Percentiles rank a stretch among this genome's conserved stretches.
Conservation (phyloP, 2,329 filamentous ascomycete species). For the Fusarium zealandicum region DNA sequence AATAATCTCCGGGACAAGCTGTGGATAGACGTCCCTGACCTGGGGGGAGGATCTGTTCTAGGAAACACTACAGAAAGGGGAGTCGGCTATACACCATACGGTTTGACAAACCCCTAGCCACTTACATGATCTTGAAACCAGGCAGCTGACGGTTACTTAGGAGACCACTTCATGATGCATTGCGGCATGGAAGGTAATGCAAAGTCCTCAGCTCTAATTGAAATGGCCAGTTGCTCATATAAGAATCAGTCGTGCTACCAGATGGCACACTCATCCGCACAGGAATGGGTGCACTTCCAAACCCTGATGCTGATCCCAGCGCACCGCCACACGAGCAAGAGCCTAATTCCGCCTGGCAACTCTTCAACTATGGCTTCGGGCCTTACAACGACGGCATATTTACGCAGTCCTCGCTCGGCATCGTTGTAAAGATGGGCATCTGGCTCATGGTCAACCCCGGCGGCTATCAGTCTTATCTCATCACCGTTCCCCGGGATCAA, state of each 20-base stretch:
- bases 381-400: conserved; percentile 30
- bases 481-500: conserved; percentile 31
- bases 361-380: conserved; percentile 30
- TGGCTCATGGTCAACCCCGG: conserved; percentile 30
- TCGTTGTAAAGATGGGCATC: conserved; percentile 32
- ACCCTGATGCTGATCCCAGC: conserved; percentile 21
- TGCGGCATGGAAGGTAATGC: conserved; percentile 29
- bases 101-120: neutral
- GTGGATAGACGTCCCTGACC: conserved; percentile 31
- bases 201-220: too few species aligned
- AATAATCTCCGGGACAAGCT: conserved; percentile 23
- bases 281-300: conserved; percentile 31
- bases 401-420: conserved; percentile 24
- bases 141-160: neutral
- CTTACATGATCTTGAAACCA: accelerated
- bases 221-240: too few species aligned
- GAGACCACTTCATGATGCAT: conserved; percentile 33
- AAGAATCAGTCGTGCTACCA: conserved; percentile 14
- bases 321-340: conserved; percentile 24
- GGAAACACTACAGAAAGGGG: conserved; percentile 29
- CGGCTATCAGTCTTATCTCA: conserved; percentile 29
- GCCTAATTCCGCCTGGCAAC: conserved; percentile 26
- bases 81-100: conserved; percentile 32
- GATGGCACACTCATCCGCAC: conserved; percentile 24
- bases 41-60: conserved; percentile 26